These are phyloP conservation scores for Rutidosis leptorrhynchoides DNA, from an alignment of 129 eudicot species.

Conservation along the genomic window DNA sequence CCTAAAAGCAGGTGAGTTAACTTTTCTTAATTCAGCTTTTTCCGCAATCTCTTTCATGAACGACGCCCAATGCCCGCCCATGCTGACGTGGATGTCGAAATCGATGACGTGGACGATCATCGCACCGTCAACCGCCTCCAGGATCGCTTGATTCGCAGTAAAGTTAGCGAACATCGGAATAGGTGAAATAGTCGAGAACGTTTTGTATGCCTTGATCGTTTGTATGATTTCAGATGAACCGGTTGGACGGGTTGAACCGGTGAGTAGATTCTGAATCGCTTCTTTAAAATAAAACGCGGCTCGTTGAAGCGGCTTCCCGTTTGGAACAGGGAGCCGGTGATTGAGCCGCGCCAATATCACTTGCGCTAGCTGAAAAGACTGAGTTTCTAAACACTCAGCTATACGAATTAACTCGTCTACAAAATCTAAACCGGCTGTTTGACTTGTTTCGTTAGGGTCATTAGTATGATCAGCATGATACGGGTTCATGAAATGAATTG, in stretches of 20 bases:
- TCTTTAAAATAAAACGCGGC: conserved; percentile 91
- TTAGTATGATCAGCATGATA: neutral
- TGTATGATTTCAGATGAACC: conserved; percentile 57
- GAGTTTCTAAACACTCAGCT: conserved; percentile 77
- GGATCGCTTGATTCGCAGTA: conserved; percentile 88
- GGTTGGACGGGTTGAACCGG: conserved; percentile 41
- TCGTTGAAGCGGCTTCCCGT: conserved; percentile 70
- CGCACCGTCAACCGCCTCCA: conserved; percentile 77
- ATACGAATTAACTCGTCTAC: conserved; percentile 60
- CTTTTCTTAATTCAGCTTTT: conserved; percentile 44
- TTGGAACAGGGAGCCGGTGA: conserved; percentile 50
- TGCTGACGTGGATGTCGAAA: conserved; percentile 78
- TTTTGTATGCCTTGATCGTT: conserved; percentile 64
- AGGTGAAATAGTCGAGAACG: conserved; percentile 67
- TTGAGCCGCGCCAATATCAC: conserved; percentile 72
- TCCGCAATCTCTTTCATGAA: conserved; percentile 77
- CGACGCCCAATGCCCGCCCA: conserved; percentile 95
- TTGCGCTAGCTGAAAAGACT: conserved; percentile 65
- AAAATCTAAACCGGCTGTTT: conserved; percentile 41
- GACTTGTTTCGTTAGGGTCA: neutral
- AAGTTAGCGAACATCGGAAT: conserved; percentile 86
- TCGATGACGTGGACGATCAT: conserved; percentile 73
- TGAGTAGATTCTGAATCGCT: conserved; percentile 59
- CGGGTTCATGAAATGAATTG: conserved; percentile 21
- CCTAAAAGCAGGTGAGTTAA: conserved; percentile 45